Conservation (phyloP, 2,329 filamentous ascomycete species). For the Hypoxylon sp. region DNA sequence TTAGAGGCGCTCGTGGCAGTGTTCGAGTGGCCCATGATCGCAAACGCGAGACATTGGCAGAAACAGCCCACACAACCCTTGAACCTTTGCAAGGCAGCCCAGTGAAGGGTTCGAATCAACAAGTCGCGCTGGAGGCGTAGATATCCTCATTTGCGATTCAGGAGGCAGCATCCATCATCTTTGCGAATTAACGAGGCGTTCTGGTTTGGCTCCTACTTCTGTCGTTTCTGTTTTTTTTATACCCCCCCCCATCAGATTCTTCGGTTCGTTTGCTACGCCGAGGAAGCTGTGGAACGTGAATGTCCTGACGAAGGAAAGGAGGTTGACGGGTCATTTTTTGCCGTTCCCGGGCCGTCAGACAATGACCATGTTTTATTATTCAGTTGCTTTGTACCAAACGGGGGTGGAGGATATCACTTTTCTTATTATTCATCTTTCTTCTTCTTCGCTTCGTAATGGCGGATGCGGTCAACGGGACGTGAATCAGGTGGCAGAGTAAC, state of each 20-base stretch:
- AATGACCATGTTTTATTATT: slow-evolving; percentile 43
- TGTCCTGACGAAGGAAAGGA: slow-evolving; percentile 47
- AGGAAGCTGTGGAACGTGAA: slow-evolving; percentile 47
- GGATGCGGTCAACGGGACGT: slow-evolving; percentile 25
- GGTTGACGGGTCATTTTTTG: slow-evolving; percentile 43
- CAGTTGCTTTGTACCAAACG: slow-evolving; percentile 29
- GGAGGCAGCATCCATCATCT: slow-evolving; percentile 49
- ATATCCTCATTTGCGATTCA: slow-evolving; percentile 43
- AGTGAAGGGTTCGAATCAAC: slow-evolving; percentile 42
- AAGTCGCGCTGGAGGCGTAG: slow-evolving; percentile 46
- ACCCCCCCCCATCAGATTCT: slow-evolving; percentile 12
- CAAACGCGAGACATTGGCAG: slow-evolving; percentile 54
- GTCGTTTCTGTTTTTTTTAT: slow-evolving; percentile 54
- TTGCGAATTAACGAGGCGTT: slow-evolving; percentile 49
- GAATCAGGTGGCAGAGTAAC: slow-evolving; percentile 35
- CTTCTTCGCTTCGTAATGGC: slow-evolving; percentile 29
- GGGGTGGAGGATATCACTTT: slow-evolving; percentile 32
- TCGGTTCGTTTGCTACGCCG: slow-evolving; percentile 53
- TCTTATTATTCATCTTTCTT: slow-evolving; percentile 26
- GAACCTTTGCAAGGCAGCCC: slow-evolving; percentile 57
- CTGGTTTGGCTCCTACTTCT: slow-evolving; percentile 49
- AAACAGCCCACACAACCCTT: slow-evolving; percentile 49
- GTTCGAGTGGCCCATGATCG: slow-evolving; percentile 67
- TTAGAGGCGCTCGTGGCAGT: slow-evolving; percentile 75
- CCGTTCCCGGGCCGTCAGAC: slow-evolving; percentile 41